A percentile compares a stretch with the other conserved stretches of the same genome.
Evolutionary conservation across 2,329 filamentous ascomycete species (phyloP).

Genomic region (Alternaria atra): DNA sequence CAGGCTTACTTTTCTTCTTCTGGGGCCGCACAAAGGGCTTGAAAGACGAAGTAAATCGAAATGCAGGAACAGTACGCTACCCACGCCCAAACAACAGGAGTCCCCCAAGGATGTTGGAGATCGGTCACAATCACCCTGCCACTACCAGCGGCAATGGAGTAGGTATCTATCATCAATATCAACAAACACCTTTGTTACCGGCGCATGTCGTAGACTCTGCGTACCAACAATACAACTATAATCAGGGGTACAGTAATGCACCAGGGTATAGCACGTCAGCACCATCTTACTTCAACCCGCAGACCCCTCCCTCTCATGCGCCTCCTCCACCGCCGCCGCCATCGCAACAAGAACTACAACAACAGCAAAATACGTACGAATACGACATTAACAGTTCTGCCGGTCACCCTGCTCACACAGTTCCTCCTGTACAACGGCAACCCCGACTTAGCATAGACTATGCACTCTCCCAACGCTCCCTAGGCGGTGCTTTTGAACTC

Average conservation of each 20-base stretch:
- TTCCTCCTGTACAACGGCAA: not conserved
- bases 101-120: slow-evolving; percentile 3
- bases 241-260: not conserved
- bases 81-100: not conserved
- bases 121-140: not conserved
- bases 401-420: slow-evolving; percentile 1
- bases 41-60: slow-evolving; percentile 34
- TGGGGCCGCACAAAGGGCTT: slow-evolving; percentile 35
- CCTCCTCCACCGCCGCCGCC: not conserved
- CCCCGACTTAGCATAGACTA: not conserved
- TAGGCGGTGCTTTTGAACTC: slow-evolving; percentile 4
- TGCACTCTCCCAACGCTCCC: not conserved
- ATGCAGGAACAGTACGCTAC: slow-evolving; percentile 20
- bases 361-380: not conserved
- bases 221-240: not conserved
- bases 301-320: not conserved
- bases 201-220: not conserved
- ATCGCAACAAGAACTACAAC: not conserved
- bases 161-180: slow-evolving; percentile 7
- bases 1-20: slow-evolving; percentile 39
- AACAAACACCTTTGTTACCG: not conserved
- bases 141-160: not conserved
- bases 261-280: not conserved
- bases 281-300: not conserved
- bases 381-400: slow-evolving; percentile 5